Evolutionary conservation across 164 flowering plant genomes (phyloP).

Genomic region (Tinospora cordifolia): DNA sequence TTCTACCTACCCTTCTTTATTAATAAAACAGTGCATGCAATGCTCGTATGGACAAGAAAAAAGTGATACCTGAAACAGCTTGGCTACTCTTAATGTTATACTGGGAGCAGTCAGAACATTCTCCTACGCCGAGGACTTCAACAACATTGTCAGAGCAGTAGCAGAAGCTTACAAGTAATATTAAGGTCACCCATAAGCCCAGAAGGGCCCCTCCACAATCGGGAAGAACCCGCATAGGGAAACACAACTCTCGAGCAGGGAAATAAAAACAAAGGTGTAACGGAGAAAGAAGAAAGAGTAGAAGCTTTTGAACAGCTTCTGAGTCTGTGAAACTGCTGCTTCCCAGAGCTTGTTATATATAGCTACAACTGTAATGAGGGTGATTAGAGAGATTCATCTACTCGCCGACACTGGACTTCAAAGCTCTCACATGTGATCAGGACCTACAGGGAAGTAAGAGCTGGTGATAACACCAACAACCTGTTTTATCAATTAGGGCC

Average conservation of each 20-base stretch:
- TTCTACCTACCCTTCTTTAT: background rate
- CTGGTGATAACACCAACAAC: background rate
- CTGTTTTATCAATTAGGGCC: background rate
- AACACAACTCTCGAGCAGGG: background rate
- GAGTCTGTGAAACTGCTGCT: background rate
- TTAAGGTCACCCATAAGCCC: slow-evolving; percentile 30
- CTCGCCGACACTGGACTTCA: slow-evolving; percentile 7
- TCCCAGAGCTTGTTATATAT: background rate
- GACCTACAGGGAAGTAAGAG: slow-evolving; percentile 10
- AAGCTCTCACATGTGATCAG: slow-evolving; percentile 13
- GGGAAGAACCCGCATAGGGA: slow-evolving; percentile 19
- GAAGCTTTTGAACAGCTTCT: slow-evolving; percentile 4
- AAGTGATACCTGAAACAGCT: slow-evolving; percentile 59
- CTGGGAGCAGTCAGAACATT: slow-evolving; percentile 59
- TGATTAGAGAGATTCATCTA: background rate
- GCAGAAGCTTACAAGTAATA: slow-evolving; percentile 24
- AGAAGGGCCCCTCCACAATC: slow-evolving; percentile 20
- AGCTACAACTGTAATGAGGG: background rate
- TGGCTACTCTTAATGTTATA: slow-evolving; percentile 40
- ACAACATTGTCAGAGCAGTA: slow-evolving; percentile 34
- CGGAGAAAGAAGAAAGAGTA: background rate
- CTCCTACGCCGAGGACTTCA: slow-evolving; percentile 63
- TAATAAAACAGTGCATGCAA: background rate
- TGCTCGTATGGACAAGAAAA: background rate
- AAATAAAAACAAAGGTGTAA: background rate